phyloP scores from a whole-genome alignment of 352 stramenopile species.

The Phytophthora ohioensis region DNA sequence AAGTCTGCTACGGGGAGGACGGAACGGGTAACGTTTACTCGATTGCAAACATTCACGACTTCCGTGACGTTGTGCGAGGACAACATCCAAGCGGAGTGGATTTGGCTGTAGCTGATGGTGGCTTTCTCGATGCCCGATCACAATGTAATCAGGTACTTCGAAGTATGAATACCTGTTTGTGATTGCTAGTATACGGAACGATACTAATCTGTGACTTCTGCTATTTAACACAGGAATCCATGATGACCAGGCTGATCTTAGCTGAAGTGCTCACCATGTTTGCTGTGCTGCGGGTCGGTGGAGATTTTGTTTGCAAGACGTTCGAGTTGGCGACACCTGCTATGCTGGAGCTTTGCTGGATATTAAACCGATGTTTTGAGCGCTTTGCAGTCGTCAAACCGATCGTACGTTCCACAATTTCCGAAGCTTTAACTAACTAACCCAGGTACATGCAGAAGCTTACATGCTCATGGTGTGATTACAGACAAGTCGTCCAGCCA shows the following conservation, averaged over 20 bases:
- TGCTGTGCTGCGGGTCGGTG: slow-evolving; percentile 46
- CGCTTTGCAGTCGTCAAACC: slow-evolving; percentile 78
- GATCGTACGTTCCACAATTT: slow-evolving; percentile 25
- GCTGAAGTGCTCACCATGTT: slow-evolving; percentile 75
- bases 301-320: slow-evolving; percentile 84
- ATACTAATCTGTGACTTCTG: slow-evolving; percentile 3
- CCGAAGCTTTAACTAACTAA: too few relatives aligned
- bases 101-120: slow-evolving; percentile 76
- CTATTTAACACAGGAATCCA: slow-evolving; percentile 49
- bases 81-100: slow-evolving; percentile 51
- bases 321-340: slow-evolving; percentile 73
- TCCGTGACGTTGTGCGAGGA: slow-evolving; percentile 49
- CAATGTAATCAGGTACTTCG: slow-evolving; percentile 60
- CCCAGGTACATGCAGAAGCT: background rate
- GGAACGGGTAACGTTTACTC: slow-evolving; percentile 77
- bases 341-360: slow-evolving; percentile 73
- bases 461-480: slow-evolving; percentile 15
- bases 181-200: background rate
- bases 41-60: slow-evolving; percentile 62
- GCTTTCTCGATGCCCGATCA: slow-evolving; percentile 74
- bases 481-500: slow-evolving; percentile 82
- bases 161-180: background rate
- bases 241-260: slow-evolving; percentile 71
- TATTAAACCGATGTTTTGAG: slow-evolving; percentile 71
- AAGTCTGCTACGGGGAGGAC: slow-evolving; percentile 73